Evolutionary conservation across 441 rosid genomes (phyloP).

Genomic region (Populus hybrid): DNA sequence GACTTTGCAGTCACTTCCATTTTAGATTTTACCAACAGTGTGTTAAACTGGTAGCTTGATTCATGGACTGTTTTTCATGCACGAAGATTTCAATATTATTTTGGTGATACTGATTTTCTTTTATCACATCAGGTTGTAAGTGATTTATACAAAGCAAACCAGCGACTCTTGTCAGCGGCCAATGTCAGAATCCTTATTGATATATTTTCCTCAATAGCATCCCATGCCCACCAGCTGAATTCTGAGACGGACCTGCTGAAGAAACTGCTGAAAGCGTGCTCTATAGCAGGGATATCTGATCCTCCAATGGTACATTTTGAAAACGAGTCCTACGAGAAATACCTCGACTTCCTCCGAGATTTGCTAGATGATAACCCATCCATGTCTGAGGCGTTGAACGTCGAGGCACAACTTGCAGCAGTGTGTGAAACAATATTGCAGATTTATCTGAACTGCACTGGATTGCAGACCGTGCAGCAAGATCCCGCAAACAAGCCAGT

Average conservation of each 20-base stretch:
- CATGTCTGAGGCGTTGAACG: slow-evolving; percentile 43
- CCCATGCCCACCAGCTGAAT: slow-evolving; percentile 70
- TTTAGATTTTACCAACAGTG: background rate
- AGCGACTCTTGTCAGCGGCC: slow-evolving; percentile 44
- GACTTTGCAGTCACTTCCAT: background rate
- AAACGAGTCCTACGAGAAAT: slow-evolving; percentile 73
- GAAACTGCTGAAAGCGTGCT: slow-evolving; percentile 77
- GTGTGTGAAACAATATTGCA: slow-evolving; percentile 58
- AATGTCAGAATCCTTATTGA: slow-evolving; percentile 47
- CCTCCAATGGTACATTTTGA: slow-evolving; percentile 90
- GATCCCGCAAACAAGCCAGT: slow-evolving; percentile 19
- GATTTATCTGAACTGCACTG: slow-evolving; percentile 59
- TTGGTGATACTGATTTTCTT: background rate
- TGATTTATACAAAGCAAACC: slow-evolving; percentile 54
- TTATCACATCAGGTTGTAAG: slow-evolving; percentile 60
- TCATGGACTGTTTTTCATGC: background rate
- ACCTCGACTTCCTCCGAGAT: slow-evolving; percentile 64
- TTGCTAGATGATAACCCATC: slow-evolving; percentile 39
- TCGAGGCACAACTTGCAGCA: slow-evolving; percentile 52
- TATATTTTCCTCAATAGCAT: slow-evolving; percentile 56
- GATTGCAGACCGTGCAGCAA: slow-evolving; percentile 16
- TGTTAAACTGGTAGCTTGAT: background rate
- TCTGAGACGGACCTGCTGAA: slow-evolving; percentile 48
- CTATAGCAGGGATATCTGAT: slow-evolving; percentile 64
- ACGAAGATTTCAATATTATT: background rate